Percentiles rank a stretch among this genome's conserved stretches.
These are phyloP conservation scores for Theobroma grandiflorum DNA, from an alignment of 441 rosid species.

Conservation along the genomic window DNA sequence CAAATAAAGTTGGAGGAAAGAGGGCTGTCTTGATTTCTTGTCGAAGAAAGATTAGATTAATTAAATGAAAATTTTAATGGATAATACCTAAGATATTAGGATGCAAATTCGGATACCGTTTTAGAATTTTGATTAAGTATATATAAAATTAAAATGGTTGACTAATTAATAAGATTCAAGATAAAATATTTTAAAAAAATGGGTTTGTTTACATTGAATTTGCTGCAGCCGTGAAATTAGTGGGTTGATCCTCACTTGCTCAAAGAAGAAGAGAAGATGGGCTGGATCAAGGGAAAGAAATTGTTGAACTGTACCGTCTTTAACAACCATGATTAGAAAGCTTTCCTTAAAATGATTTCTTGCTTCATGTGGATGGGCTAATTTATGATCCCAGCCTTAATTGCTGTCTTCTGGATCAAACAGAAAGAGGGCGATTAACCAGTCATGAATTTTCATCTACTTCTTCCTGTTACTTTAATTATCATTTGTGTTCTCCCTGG, in stretches of 20 bases:
- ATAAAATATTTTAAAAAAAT: too few species aligned
- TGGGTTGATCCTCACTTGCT: conserved; percentile 1
- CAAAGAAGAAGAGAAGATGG: neutral
- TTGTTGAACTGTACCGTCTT: neutral
- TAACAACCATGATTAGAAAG: neutral
- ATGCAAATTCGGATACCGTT: too few species aligned
- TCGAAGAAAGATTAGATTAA: too few species aligned
- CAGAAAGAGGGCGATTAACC: neutral
- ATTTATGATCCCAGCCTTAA: neutral
- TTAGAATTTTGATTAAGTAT: too few species aligned
- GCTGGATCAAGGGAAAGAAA: neutral
- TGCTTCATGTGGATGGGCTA: neutral
- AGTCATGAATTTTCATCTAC: neutral
- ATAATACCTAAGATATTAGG: too few species aligned
- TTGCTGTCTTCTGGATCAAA: neutral
- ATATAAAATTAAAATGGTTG: too few species aligned
- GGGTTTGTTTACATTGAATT: neutral
- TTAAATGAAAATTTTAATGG: too few species aligned
- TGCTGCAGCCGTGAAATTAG: neutral
- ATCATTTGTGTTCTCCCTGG: too few species aligned
- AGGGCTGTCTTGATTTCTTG: too few species aligned
- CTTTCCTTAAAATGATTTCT: neutral
- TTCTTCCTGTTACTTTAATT: neutral
- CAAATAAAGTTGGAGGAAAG: too few species aligned
- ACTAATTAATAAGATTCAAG: too few species aligned